Conservation (phyloP, 2,329 filamentous ascomycete genomes). For the Penicillium corylophilum region DNA sequence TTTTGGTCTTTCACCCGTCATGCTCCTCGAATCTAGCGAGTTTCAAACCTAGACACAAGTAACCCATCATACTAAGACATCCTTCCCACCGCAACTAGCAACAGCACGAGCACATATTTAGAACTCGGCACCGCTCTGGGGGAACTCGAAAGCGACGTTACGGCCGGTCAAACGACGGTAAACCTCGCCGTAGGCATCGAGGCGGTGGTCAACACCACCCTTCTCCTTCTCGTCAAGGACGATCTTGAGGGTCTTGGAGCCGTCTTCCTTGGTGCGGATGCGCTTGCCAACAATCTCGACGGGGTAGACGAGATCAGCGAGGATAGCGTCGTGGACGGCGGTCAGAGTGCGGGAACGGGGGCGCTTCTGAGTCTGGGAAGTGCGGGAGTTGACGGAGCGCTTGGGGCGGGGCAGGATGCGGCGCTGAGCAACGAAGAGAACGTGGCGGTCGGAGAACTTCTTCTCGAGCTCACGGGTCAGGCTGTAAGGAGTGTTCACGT, state of each 20-base stretch:
- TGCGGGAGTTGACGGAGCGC: slow-evolving; percentile 94
- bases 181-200: slow-evolving; percentile 99
- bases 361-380: slow-evolving; percentile 97
- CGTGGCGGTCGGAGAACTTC: slow-evolving; percentile 99
- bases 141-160: slow-evolving; percentile 97
- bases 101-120: slow-evolving; percentile 53
- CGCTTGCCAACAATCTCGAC: slow-evolving; percentile 99
- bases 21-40: slow-evolving; percentile 28
- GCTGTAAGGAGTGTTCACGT: slow-evolving; percentile 49
- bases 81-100: slow-evolving; percentile 23
- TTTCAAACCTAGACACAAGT: slow-evolving; percentile 29
- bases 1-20: slow-evolving; percentile 30
- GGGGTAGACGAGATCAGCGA: slow-evolving; percentile 96
- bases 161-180: slow-evolving; percentile 98
- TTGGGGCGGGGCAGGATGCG: slow-evolving; percentile 98
- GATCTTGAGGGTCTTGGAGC: slow-evolving; percentile 97
- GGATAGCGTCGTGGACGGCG: slow-evolving; percentile 97
- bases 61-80: slow-evolving; percentile 26
- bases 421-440: slow-evolving; percentile 97
- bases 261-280: slow-evolving; percentile 97
- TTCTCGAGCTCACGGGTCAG: slow-evolving; percentile 99
- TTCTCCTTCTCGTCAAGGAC: slow-evolving; percentile 99
- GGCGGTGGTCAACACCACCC: slow-evolving; percentile 97
- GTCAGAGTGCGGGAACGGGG: slow-evolving; percentile 97
- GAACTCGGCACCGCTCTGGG: slow-evolving; percentile 79